A percentile compares a stretch with the other conserved stretches of the same genome.
Conservation (phyloP, 345 rosid genomes). For the Luvunga scandens region DNA sequence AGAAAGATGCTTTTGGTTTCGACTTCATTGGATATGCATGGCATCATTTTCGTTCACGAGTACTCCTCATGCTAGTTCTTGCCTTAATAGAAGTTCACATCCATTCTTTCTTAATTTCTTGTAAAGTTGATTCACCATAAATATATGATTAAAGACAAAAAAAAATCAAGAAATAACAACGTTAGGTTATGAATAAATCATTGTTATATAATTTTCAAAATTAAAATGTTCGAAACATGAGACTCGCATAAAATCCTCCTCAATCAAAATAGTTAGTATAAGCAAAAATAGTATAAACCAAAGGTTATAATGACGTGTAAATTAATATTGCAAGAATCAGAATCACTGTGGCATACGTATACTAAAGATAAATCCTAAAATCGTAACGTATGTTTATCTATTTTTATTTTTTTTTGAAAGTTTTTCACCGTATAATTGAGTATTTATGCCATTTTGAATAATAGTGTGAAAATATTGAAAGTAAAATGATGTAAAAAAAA, state of each 20-base stretch:
- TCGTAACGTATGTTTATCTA: too few species aligned
- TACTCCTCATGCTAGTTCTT: conserved; percentile 12
- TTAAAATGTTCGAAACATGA: too few species aligned
- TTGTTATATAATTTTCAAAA: too few species aligned
- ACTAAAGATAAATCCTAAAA: background rate
- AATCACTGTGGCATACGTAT: background rate
- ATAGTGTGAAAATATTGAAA: too few species aligned
- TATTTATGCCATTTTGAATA: background rate
- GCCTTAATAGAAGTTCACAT: conserved; percentile 10
- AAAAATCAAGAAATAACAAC: background rate
- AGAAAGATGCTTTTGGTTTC: conserved; percentile 17
- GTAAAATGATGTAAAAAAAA: too few species aligned
- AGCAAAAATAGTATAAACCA: too few species aligned
- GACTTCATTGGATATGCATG: background rate
- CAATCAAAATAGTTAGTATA: too few species aligned
- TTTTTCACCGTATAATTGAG: background rate
- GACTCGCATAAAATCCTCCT: too few species aligned
- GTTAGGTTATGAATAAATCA: background rate
- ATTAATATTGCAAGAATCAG: too few species aligned
- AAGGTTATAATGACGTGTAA: too few species aligned
- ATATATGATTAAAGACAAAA: background rate
- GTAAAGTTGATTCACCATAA: background rate
- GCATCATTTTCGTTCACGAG: conserved; percentile 20
- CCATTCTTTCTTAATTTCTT: conserved; percentile 2
- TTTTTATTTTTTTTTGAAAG: too few species aligned